phyloP scores from a whole-genome alignment of 257 asterid genomes.

The Leptodermis oblonga region DNA sequence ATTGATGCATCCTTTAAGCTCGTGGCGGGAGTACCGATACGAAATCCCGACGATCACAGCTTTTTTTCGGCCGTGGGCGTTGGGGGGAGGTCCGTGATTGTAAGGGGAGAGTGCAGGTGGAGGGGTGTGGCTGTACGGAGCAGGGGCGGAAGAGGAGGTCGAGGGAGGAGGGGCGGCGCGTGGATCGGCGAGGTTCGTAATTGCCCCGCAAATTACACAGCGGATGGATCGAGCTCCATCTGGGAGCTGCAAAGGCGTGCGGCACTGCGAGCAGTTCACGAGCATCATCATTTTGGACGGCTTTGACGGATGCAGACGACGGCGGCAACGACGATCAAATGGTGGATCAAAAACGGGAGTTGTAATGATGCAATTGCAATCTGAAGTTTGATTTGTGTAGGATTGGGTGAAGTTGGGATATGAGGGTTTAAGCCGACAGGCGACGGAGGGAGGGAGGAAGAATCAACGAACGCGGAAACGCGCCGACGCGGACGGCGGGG shows the following conservation, averaged over 20 bases:
- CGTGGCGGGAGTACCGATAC: constrained; percentile 68
- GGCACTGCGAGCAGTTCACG: constrained; percentile 71
- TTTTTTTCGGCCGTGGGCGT: constrained; percentile 72
- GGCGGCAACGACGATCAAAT: background rate
- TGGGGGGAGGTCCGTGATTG: constrained; percentile 69
- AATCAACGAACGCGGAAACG: background rate
- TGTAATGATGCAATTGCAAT: too few relatives aligned
- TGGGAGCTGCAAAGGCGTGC: constrained; percentile 71
- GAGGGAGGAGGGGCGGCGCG: constrained; percentile 45
- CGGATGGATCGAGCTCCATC: constrained; percentile 83
- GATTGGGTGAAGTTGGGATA: background rate
- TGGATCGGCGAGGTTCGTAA: constrained; percentile 67
- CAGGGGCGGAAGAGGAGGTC: constrained; percentile 3
- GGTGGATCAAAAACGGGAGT: background rate
- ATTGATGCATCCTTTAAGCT: constrained; percentile 89
- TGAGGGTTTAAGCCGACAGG: background rate
- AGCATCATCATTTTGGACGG: constrained; percentile 49
- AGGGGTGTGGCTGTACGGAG: constrained; percentile 22
- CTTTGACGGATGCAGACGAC: too few relatives aligned
- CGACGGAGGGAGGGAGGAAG: background rate
- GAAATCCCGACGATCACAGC: constrained; percentile 94
- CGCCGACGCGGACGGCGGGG: background rate
- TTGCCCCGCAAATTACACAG: constrained; percentile 80
- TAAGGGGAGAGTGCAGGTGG: constrained; percentile 53
- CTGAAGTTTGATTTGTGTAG: background rate